These are phyloP conservation scores for Cyclotella atomus DNA, from an alignment of 108 stramenopile species.

Conservation along the genomic window DNA sequence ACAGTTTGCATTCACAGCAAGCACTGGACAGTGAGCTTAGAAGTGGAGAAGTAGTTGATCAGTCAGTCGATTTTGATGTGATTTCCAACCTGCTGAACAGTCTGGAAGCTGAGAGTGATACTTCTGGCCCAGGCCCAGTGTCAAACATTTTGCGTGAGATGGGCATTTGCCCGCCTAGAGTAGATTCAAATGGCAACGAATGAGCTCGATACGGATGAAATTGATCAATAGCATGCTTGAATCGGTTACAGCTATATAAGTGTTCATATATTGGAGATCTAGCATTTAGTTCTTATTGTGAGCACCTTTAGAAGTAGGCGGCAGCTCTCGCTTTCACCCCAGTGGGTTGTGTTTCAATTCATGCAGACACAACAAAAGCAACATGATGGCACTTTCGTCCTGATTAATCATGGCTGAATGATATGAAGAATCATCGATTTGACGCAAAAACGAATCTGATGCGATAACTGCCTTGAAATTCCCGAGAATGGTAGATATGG, in stretches of 20 bases:
- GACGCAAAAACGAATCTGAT: conserved; percentile 6
- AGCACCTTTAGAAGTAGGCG: no score
- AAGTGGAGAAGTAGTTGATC: conserved; percentile 7
- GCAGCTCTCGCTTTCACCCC: no score
- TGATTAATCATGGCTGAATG: background rate
- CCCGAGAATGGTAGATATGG: conserved; percentile 6
- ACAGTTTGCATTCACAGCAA: conserved; percentile 10
- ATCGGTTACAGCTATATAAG: no score
- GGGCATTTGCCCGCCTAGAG: conserved; percentile 49
- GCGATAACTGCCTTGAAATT: conserved; percentile 22
- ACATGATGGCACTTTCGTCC: conserved; percentile 14
- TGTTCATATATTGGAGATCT: no score
- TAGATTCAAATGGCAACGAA: background rate
- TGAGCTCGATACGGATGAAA: background rate
- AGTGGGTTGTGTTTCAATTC: conserved; percentile 21
- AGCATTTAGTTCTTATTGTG: no score
- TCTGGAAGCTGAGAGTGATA: conserved; percentile 61
- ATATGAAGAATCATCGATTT: background rate
- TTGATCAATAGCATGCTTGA: background rate
- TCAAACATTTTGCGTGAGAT: conserved; percentile 67
- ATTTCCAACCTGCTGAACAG: conserved; percentile 68
- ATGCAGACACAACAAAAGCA: conserved; percentile 23
- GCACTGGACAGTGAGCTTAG: conserved; percentile 40
- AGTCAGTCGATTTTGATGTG: conserved; percentile 33
- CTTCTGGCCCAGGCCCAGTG: conserved; percentile 62